Base-by-base conservation (phyloP, 208 protist species). In the Acanthamoeba quina region DNA sequence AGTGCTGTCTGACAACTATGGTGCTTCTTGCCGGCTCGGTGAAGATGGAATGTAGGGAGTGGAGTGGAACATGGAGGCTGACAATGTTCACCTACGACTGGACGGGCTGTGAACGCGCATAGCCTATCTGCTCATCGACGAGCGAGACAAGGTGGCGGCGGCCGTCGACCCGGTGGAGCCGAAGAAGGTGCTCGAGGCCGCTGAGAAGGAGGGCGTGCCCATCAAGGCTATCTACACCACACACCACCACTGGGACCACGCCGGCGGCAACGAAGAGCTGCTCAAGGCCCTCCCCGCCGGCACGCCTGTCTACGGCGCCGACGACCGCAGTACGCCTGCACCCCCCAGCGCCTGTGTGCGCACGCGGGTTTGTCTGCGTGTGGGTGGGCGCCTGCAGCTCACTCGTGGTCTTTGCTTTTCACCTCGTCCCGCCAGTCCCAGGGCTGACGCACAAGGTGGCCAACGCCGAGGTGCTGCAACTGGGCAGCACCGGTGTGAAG, bases 181-280 rank as follows among this genome's bases (percentile, higher is more conserved):
- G 19, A 86, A 96, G 31, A 97, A 97, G 17, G 70, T 99, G 0
- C 88, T 98, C 37, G 41, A 76, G 60, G 97, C 96, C 83, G 85
- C 98, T 15, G 34, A 47, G 24, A 70, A 66, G 41, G 76, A 96
- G 58, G 91, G 95, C 37, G 94, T 94, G 19, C 17, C 88, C 31
- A 95, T 96, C 13, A 94, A 98, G 83, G 34, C 89, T 34, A 97
- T 97, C 47, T 94, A 99, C 52, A 98, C 96, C 74, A 99, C 98
- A 11, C 98, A 99, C 96, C 98, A 99, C 95, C 98, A 99, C 97
- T 97, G 80, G 95, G 98, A 99, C 92, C 98, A 99, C 95, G 44
- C 97, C 4, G 98, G 98, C 54, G 98, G 98, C 41, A 99, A 99
- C 94, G 64, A 94, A 13, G 86, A 95, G 76, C 94, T 98, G 41